A percentile compares a stretch with the other conserved stretches of the same genome.
Conservation (phyloP, 2,329 filamentous ascomycete genomes). For the Trichoderma guizhouense region DNA sequence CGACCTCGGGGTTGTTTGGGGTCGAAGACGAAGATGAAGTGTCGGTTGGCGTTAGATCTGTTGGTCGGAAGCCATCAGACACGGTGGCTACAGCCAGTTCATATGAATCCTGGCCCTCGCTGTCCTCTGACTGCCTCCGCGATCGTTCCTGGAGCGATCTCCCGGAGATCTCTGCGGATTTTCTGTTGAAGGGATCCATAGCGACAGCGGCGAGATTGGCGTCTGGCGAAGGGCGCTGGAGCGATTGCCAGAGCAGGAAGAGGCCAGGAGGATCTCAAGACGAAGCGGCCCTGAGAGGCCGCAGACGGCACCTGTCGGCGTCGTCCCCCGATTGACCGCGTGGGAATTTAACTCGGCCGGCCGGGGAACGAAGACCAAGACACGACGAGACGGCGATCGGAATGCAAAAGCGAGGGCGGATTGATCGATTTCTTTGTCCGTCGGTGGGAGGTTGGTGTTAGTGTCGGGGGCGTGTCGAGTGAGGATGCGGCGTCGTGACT, state of each 20-base stretch:
- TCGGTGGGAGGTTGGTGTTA: neutral
- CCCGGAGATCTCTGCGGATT: constrained; percentile 39
- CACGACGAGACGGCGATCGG: neutral
- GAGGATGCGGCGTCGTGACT: neutral
- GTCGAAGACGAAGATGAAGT: neutral
- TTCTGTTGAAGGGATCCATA: constrained; percentile 42
- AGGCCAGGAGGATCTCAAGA: neutral
- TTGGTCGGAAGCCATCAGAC: constrained; percentile 51
- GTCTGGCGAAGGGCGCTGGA: neutral
- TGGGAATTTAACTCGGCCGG: neutral
- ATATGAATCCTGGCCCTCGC: constrained; percentile 46
- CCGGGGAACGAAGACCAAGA: neutral
- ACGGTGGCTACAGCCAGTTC: constrained; percentile 49
- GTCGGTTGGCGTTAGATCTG: constrained; percentile 18
- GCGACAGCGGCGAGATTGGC: constrained; percentile 22
- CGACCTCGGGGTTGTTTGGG: constrained; percentile 19
- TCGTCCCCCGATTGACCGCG: constrained; percentile 6
- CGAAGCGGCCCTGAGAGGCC: constrained; percentile 15
- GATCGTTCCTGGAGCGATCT: constrained; percentile 43
- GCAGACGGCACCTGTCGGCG: constrained; percentile 10
- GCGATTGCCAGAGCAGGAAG: neutral
- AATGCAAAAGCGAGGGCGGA: neutral
- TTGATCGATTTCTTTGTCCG: neutral
- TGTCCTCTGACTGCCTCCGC: constrained; percentile 29
- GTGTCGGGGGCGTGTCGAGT: neutral